phyloP scores from a whole-genome alignment of 805 yeast species.

The Isabelozyma pseudorhagii region DNA sequence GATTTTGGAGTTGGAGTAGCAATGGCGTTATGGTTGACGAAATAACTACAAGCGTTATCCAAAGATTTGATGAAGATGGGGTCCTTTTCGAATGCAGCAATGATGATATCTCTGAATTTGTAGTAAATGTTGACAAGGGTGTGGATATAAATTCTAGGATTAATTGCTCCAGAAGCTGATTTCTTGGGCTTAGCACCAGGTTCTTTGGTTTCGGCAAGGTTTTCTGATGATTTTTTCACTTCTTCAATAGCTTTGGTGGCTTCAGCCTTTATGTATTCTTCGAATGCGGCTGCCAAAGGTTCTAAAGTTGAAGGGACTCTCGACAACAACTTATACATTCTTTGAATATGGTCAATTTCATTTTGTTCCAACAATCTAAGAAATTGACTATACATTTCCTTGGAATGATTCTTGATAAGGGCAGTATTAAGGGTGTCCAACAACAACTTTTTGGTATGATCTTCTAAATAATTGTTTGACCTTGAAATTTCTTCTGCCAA shows the following conservation, averaged over 20 bases:
- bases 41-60: conserved; percentile 83
- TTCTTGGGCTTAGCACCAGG: conserved; percentile 14
- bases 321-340: conserved; percentile 71
- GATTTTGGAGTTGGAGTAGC: conserved; percentile 64
- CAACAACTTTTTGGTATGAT: conserved; percentile 74
- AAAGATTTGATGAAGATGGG: conserved; percentile 80
- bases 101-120: conserved; percentile 64
- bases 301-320: conserved; percentile 78
- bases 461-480: conserved; percentile 77
- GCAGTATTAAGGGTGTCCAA: conserved; percentile 73
- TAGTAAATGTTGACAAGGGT: conserved; percentile 68
- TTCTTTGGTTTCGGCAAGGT: conserved; percentile 8
- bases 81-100: conserved; percentile 65
- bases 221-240: conserved; percentile 33
- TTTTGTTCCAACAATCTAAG: conserved; percentile 69
- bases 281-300: conserved; percentile 72
- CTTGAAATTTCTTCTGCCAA: conserved; percentile 80
- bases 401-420: conserved; percentile 76
- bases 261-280: conserved; percentile 60
- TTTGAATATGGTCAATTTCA: conserved; percentile 67
- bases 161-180: conserved; percentile 34
- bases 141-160: conserved; percentile 78
- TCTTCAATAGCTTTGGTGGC: conserved; percentile 54
- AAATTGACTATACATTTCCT: conserved; percentile 73
- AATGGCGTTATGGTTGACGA: conserved; percentile 77